Percentiles rank a stretch among this genome's conserved stretches.
phyloP scores from a whole-genome alignment of 257 asterid genomes.

The Solanum dulcamara region DNA sequence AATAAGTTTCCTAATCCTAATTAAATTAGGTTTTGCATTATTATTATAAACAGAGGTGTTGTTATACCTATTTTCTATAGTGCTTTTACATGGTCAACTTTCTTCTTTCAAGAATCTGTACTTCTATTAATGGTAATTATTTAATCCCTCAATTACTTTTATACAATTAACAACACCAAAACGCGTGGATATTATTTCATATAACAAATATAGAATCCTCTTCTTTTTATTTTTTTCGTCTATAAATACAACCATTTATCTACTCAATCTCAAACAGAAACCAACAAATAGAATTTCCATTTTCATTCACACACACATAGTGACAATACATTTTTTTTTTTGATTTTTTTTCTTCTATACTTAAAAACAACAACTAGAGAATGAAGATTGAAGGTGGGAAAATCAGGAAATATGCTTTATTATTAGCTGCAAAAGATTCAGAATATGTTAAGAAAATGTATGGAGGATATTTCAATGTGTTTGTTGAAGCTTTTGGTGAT shows the following conservation, averaged over 20 bases:
- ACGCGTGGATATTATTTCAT: not conserved
- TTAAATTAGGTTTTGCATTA: not conserved
- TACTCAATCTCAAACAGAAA: not conserved
- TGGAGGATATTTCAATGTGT: conserved; percentile 55
- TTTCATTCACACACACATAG: not conserved
- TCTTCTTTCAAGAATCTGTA: not conserved
- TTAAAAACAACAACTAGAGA: not conserved
- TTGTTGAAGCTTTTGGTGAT: conserved; percentile 37
- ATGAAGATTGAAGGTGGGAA: conserved; percentile 24
- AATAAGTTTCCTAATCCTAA: not conserved
- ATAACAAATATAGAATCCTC: not conserved
- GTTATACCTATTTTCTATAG: not conserved
- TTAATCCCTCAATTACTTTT: not conserved
- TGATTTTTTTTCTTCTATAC: too few species aligned
- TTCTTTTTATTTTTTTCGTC: not conserved
- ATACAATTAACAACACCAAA: not conserved
- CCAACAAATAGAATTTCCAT: not conserved
- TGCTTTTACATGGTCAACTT: not conserved
- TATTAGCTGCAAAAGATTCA: conserved; percentile 45
- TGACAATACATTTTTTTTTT: not conserved
- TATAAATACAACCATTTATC: not conserved
- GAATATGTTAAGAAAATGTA: conserved; percentile 47
- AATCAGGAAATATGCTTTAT: conserved; percentile 30
- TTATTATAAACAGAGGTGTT: not conserved
- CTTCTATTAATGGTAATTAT: not conserved